Evolutionary conservation across 2,329 filamentous ascomycete species (phyloP).

Genomic region (Verticillium isaacii): DNA sequence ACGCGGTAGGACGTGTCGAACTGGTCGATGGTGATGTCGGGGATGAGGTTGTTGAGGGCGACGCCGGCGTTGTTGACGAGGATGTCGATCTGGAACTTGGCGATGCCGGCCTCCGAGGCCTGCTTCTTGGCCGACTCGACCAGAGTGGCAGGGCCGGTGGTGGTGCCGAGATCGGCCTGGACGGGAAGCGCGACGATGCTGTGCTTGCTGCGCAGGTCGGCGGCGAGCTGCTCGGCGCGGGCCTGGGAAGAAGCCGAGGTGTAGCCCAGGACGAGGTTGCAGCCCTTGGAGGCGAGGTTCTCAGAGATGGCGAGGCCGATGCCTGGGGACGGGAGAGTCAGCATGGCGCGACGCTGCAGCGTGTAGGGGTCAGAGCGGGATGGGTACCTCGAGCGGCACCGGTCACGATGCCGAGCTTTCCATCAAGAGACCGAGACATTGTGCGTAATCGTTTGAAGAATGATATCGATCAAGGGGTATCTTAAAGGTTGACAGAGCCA

Average conservation of each 20-base stretch:
- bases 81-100: conserved; percentile 66
- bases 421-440: conserved; percentile 51
- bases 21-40: conserved; percentile 57
- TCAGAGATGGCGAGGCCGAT: conserved; percentile 63
- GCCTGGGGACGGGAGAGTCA: conserved; percentile 42
- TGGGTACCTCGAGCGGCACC: conserved; percentile 69
- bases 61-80: conserved; percentile 83
- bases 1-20: conserved; percentile 71
- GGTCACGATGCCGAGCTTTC: conserved; percentile 75
- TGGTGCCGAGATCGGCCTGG: conserved; percentile 66
- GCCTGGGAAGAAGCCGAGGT: conserved; percentile 39
- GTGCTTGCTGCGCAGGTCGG: conserved; percentile 50
- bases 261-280: conserved; percentile 66
- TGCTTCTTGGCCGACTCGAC: conserved; percentile 45
- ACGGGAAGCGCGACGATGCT: conserved; percentile 56
- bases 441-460: neutral
- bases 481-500: neutral
- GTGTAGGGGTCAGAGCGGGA: neutral
- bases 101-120: neutral
- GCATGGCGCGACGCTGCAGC: neutral
- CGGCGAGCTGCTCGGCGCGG: conserved; percentile 56
- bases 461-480: neutral
- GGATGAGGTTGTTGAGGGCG: conserved; percentile 58
- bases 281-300: conserved; percentile 69
- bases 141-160: conserved; percentile 55